Conservation (phyloP, 164 flowering plant species). For the Umbellularia californica region DNA sequence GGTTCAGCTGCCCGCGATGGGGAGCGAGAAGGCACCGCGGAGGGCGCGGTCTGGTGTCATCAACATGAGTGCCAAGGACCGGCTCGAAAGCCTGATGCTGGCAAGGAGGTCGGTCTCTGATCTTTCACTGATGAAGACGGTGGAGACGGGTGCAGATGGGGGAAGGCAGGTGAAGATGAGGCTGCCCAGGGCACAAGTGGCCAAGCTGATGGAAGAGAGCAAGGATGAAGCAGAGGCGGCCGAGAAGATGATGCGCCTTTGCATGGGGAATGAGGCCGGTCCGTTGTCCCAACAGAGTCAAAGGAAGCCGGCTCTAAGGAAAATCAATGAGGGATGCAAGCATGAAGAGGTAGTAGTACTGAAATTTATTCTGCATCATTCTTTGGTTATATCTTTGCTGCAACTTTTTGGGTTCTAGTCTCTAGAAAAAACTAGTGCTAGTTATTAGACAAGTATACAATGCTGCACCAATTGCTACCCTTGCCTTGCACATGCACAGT, state of each 20-base stretch:
- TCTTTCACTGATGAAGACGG: slow-evolving; percentile 19
- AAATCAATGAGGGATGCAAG: slow-evolving; percentile 15
- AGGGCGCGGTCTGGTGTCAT: slow-evolving; percentile 37
- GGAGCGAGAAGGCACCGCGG: slow-evolving; percentile 21
- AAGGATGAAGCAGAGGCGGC: slow-evolving; percentile 58
- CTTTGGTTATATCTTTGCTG: neutral
- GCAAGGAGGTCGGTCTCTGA: slow-evolving; percentile 40
- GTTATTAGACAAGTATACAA: too few relatives aligned
- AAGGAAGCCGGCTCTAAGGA: slow-evolving; percentile 16
- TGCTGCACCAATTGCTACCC: neutral
- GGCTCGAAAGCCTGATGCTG: slow-evolving; percentile 51
- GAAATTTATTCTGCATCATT: too few relatives aligned
- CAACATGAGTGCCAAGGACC: slow-evolving; percentile 49
- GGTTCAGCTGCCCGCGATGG: slow-evolving; percentile 38
- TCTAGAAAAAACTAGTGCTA: neutral
- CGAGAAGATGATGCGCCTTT: slow-evolving; percentile 59
- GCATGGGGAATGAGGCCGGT: neutral
- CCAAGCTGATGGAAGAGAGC: slow-evolving; percentile 54
- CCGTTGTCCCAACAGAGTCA: neutral
- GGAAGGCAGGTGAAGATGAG: slow-evolving; percentile 11
- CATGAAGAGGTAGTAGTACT: slow-evolving; percentile 3
- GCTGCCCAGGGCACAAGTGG: slow-evolving; percentile 49
- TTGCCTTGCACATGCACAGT: too few relatives aligned
- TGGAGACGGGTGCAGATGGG: slow-evolving; percentile 5
- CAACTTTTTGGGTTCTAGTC: neutral